Conservation (phyloP, 2,329 filamentous ascomycete species). For the Pseudopithomyces chartarum region DNA sequence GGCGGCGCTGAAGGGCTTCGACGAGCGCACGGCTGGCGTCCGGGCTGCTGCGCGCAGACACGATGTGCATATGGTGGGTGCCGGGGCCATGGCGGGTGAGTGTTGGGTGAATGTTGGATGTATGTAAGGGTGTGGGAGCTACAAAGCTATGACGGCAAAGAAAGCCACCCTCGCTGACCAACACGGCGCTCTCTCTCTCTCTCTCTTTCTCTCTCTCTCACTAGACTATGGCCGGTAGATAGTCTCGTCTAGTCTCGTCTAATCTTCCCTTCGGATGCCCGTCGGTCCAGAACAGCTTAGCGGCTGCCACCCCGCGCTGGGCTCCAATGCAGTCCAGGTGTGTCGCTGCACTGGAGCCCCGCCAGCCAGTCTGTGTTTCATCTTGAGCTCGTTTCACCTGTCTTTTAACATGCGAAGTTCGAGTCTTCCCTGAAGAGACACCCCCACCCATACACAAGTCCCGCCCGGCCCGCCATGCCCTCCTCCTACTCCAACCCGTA, state of each 20-base stretch:
- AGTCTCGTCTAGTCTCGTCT: too few species aligned
- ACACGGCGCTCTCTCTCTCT: too few species aligned
- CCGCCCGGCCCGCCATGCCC: conserved; percentile 1
- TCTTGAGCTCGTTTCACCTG: neutral
- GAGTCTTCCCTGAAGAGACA: conserved; percentile 1
- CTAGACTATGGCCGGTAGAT: too few species aligned
- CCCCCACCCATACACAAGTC: neutral
- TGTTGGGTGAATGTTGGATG: neutral
- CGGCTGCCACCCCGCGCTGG: neutral
- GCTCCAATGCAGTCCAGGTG: neutral
- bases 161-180: too few species aligned
- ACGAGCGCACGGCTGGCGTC: conserved; percentile 1
- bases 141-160: conserved; percentile 19
- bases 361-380: too few species aligned
- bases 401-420: neutral
- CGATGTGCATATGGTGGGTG: conserved; percentile 34
- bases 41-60: conserved; percentile 34
- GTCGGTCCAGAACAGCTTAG: conserved; percentile 1
- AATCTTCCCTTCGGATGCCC: too few species aligned
- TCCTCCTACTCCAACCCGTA: conserved; percentile 29
- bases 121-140: conserved; percentile 4
- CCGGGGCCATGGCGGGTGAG: conserved; percentile 26
- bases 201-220: too few species aligned
- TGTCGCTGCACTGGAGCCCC: neutral
- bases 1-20: conserved; percentile 8